Base-by-base conservation (phyloP, 129 eudicot genomes). In the Kitagawia praeruptora region DNA sequence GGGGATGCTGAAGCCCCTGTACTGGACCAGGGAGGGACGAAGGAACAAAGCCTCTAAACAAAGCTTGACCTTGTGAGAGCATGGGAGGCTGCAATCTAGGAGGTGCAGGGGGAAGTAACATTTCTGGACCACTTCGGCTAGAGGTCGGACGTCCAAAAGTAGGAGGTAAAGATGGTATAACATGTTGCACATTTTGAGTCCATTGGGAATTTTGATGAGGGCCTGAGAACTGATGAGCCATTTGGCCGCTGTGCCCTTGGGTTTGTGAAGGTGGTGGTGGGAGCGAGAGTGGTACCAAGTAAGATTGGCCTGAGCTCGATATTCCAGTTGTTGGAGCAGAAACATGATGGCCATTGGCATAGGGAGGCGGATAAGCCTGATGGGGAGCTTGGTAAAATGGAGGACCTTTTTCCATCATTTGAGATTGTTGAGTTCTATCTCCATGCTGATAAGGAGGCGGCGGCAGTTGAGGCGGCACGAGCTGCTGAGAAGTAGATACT, bases 111-210 rank as follows among this genome's bases (percentile, higher is more conserved):
- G 80, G 75, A 25, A 31, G 79, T 77, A 51, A 74, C 53, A 58
- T 78, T 39, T 78, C 80, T 41, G 74, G 61, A 28, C 74, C 53
- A 64, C 23, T 78, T 34, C 14, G 40, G 14, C 71, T 27, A 25
- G 64, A 15, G 73, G 81, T 8, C n/a, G 71, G 80, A 37, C 70
- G 41, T 12, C 73, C 73, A 67, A 67, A 34, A 67, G 71, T 28
- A 66, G 73, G 73, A 67, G 41, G 82, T 34, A 56, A 78, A 9
- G 71, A 47, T 34, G 82, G 87, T 27, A 75, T 78, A 81, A 81
- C 46, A 44, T 75, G 92, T 81, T 70, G 89, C 37, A 70, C 80
- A 83, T 79, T 87, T 69, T 80, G 97, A 78, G 81, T 80, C 93
- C 97, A 89, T 46, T 70, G 84, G 58, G 81, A 58, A 74, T 79